phyloP scores from a whole-genome alignment of 345 rosid genomes.

The Boechera retrofracta region DNA sequence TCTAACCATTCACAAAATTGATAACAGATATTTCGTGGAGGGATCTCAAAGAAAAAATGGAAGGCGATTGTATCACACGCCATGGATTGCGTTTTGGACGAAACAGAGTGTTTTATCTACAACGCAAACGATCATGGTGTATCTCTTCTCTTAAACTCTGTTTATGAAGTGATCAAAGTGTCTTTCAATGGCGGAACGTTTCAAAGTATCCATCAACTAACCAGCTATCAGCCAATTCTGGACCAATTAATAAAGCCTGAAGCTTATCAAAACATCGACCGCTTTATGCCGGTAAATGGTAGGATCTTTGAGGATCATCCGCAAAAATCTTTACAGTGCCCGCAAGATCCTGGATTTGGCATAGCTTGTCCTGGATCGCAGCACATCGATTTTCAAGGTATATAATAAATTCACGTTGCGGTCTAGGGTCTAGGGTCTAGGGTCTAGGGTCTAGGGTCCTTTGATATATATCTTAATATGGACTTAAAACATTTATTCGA shows the following conservation, averaged over 20 bases:
- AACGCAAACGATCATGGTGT: constrained; percentile 34
- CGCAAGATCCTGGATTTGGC: constrained; percentile 36
- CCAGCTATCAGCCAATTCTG: constrained; percentile 45
- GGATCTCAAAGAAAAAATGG: constrained; percentile 59
- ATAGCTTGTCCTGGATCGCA: constrained; percentile 23
- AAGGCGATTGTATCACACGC: constrained; percentile 69
- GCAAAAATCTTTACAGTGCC: constrained; percentile 44
- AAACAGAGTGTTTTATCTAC: constrained; percentile 52
- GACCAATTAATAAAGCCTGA: constrained; percentile 53
- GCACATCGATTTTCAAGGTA: constrained; percentile 29
- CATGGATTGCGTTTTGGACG: constrained; percentile 56
- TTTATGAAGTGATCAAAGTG: constrained; percentile 54
- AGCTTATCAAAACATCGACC: constrained; percentile 52
- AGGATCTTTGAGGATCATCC: constrained; percentile 38
- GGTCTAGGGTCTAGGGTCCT: background rate
- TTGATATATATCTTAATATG: background rate
- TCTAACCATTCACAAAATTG: background rate
- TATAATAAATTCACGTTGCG: too few species aligned
- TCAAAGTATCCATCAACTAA: constrained; percentile 45
- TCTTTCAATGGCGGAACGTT: constrained; percentile 46
- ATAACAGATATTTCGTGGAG: constrained; percentile 55
- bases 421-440: background rate
- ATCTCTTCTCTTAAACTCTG: constrained; percentile 54
- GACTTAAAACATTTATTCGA: background rate
- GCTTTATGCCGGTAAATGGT: constrained; percentile 37